Conservation (phyloP, 805 yeast genomes). For the Metschnikowia drakensbergensis region DNA sequence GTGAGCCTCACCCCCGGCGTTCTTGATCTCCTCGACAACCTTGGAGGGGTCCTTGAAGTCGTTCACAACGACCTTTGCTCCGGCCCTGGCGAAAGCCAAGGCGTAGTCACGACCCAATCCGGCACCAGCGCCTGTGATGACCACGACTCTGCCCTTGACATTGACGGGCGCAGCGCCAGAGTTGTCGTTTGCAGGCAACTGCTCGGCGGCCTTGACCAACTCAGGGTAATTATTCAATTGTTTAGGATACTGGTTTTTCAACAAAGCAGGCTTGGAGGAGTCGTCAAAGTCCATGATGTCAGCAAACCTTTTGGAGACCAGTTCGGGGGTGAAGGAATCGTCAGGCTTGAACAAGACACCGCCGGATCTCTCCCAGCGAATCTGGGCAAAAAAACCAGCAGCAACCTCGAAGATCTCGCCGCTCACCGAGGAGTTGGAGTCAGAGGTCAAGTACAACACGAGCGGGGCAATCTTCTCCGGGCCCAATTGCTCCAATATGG, state of each 20-base stretch:
- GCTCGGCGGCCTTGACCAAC: conserved; percentile 50
- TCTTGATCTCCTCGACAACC: conserved; percentile 71
- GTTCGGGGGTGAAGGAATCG: conserved; percentile 75
- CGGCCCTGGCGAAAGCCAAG: conserved; percentile 75
- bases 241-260: conserved; percentile 60
- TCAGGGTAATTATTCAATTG: conserved; percentile 68
- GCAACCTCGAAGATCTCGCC: conserved; percentile 89
- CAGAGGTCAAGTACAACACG: conserved; percentile 76
- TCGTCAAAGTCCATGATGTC: conserved; percentile 62
- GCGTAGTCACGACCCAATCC: conserved; percentile 95
- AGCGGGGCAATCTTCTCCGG: conserved; percentile 93
- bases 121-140: conserved; percentile 92
- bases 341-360: conserved; percentile 84
- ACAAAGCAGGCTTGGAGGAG: conserved; percentile 46
- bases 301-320: conserved; percentile 63
- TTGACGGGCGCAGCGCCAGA: conserved; percentile 46
- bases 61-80: conserved; percentile 93
- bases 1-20: conserved; percentile 75
- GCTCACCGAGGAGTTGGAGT: conserved; percentile 46
- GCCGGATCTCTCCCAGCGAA: conserved; percentile 90
- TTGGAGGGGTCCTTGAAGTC: conserved; percentile 74
- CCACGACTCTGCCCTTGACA: conserved; percentile 77
- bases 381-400: conserved; percentile 88
- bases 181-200: conserved; percentile 49
- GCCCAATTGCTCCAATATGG: conserved; percentile 69